phyloP scores from a whole-genome alignment of 805 yeast genomes.

The Saccharomycopsis selenospora region DNA sequence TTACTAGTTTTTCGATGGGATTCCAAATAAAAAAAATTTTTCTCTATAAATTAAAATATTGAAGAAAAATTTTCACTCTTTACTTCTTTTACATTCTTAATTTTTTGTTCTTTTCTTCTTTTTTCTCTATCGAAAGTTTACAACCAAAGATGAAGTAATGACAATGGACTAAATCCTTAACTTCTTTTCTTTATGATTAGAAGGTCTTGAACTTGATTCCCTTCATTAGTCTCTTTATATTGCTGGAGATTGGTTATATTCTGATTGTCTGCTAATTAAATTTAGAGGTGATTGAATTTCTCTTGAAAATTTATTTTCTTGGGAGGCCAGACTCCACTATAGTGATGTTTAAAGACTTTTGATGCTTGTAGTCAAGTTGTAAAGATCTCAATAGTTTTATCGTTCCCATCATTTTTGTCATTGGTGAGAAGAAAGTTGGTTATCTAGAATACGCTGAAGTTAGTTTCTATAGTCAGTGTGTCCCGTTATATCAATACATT shows the following conservation, averaged over 20 bases:
- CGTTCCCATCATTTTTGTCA: constrained; percentile 3
- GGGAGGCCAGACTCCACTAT: neutral
- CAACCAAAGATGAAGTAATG: constrained; percentile 7
- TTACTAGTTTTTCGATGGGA: no score
- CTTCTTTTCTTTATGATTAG: neutral
- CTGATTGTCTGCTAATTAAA: constrained; percentile 19
- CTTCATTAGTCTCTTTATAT: neutral
- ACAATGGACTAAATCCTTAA: constrained; percentile 2
- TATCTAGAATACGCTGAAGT: constrained; percentile 33
- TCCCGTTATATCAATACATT: constrained; percentile 42
- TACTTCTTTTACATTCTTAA: neutral
- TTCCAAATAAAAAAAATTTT: neutral
- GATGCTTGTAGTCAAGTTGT: neutral
- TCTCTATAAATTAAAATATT: no score
- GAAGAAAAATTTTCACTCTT: no score
- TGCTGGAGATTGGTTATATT: constrained; percentile 1
- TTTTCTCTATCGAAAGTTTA: constrained; percentile 20
- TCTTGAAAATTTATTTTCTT: neutral
- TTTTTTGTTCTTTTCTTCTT: constrained; percentile 2
- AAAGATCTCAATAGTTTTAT: neutral
- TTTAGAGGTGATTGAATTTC: constrained; percentile 16
- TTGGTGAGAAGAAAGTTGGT: constrained; percentile 34
- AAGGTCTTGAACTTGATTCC: neutral
- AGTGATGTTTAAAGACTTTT: neutral
- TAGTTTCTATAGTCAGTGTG: constrained; percentile 32